These are phyloP conservation scores for Fraxinus velutina DNA, from an alignment of 305 asterid genomes.

Conservation along the genomic window DNA sequence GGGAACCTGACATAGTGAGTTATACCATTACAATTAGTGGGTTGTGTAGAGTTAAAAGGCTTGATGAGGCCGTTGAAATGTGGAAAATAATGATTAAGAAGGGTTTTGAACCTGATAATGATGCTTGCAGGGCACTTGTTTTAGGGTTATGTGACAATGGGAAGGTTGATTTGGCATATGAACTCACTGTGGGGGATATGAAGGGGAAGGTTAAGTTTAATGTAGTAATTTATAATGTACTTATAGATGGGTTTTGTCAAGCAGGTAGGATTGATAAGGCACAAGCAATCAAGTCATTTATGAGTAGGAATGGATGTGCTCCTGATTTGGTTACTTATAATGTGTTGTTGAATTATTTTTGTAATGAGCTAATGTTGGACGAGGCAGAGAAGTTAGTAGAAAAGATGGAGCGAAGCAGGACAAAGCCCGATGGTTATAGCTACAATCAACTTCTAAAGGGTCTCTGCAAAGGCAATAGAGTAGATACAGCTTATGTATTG, in stretches of 20 bases:
- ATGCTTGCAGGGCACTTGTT: constrained; percentile 82
- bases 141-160: constrained; percentile 66
- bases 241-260: constrained; percentile 54
- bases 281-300: no score
- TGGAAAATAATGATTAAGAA: constrained; percentile 69
- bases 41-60: constrained; percentile 50
- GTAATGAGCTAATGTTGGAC: no score
- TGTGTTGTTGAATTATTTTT: constrained; percentile 35
- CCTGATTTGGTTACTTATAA: constrained; percentile 22
- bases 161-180: constrained; percentile 94
- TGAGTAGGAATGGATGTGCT: no score
- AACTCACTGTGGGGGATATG: constrained; percentile 75
- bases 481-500: constrained; percentile 62
- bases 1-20: constrained; percentile 72
- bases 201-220: constrained; percentile 63
- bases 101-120: constrained; percentile 57
- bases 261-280: no score
- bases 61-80: constrained; percentile 58
- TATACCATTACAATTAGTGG: constrained; percentile 69
- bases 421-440: constrained; percentile 70
- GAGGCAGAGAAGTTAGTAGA: no score
- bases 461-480: constrained; percentile 70
- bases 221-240: constrained; percentile 54
- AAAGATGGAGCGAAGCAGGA: constrained; percentile 32
- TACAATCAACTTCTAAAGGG: constrained; percentile 83